Conservation (phyloP, 2,329 filamentous ascomycete species). For the Emmonsia crescens region DNA sequence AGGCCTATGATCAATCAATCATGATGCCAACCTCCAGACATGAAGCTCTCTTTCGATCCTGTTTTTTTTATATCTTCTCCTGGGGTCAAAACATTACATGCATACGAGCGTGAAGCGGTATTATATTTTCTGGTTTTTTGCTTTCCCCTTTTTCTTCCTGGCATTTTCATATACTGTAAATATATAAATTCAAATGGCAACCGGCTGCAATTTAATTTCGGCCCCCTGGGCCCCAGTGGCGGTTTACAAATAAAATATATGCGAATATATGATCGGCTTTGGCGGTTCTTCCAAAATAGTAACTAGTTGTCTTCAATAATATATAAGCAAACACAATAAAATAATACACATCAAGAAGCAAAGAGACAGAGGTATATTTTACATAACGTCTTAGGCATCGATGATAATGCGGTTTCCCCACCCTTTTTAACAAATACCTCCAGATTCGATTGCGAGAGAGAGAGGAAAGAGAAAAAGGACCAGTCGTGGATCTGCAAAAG, state of each 20-base stretch:
- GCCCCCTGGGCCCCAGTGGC: background rate
- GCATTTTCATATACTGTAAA: background rate
- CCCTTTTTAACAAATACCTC: constrained; percentile 2
- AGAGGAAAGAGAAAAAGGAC: background rate
- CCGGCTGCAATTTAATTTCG: background rate
- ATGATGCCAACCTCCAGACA: background rate
- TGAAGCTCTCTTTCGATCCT: background rate
- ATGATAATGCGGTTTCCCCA: background rate
- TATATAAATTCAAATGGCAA: background rate
- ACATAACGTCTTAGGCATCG: background rate
- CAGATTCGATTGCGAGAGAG: background rate
- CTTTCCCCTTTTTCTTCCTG: background rate
- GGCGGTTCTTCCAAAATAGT: background rate
- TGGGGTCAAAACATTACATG: background rate
- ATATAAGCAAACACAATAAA: background rate
- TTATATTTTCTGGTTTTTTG: background rate
- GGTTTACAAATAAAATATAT: background rate
- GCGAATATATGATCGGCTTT: background rate
- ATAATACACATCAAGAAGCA: background rate
- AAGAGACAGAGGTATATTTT: background rate
- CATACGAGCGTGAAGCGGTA: background rate
- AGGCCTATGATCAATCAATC: background rate
- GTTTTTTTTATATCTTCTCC: background rate
- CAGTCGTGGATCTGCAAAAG: background rate
- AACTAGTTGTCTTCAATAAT: background rate